Evolutionary conservation across 2,329 filamentous ascomycete species (phyloP).

Genomic region (Pseudogymnoascus sp.): DNA sequence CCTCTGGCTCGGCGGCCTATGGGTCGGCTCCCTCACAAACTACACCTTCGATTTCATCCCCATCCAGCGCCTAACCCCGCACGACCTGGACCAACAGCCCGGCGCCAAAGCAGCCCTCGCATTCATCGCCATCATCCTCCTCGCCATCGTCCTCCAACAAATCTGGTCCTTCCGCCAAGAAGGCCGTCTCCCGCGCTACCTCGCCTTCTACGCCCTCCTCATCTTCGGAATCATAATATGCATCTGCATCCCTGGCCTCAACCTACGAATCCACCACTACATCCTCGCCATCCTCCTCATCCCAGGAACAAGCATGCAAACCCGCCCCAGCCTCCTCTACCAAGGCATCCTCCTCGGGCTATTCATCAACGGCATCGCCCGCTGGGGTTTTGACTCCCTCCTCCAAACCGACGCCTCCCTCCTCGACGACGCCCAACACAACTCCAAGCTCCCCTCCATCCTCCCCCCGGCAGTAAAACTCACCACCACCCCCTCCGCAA

Average conservation of each 20-base stretch:
- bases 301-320: constrained; percentile 83
- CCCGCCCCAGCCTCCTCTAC: constrained; percentile 72
- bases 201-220: constrained; percentile 69
- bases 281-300: constrained; percentile 80
- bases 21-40: constrained; percentile 87
- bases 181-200: constrained; percentile 67
- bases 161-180: constrained; percentile 81
- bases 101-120: constrained; percentile 78
- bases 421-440: constrained; percentile 57
- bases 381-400: constrained; percentile 88
- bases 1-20: constrained; percentile 82
- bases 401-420: constrained; percentile 73
- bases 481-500: constrained; percentile 28
- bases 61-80: constrained; percentile 81
- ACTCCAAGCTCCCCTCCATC: constrained; percentile 51
- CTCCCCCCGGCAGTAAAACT: constrained; percentile 39
- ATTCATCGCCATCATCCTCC: constrained; percentile 64
- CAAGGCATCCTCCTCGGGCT: constrained; percentile 85
- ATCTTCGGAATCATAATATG: constrained; percentile 58
- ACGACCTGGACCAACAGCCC: constrained; percentile 82
- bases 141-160: constrained; percentile 63
- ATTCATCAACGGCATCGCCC: constrained; percentile 86
- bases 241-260: constrained; percentile 65
- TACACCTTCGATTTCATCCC: constrained; percentile 94
- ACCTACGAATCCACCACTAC: constrained; percentile 89